Evolutionary conservation across 2,329 filamentous ascomycete genomes (phyloP), one percentile per base, ranked within the genome.

Genomic region (Dothideomycetes sp.): DNA sequence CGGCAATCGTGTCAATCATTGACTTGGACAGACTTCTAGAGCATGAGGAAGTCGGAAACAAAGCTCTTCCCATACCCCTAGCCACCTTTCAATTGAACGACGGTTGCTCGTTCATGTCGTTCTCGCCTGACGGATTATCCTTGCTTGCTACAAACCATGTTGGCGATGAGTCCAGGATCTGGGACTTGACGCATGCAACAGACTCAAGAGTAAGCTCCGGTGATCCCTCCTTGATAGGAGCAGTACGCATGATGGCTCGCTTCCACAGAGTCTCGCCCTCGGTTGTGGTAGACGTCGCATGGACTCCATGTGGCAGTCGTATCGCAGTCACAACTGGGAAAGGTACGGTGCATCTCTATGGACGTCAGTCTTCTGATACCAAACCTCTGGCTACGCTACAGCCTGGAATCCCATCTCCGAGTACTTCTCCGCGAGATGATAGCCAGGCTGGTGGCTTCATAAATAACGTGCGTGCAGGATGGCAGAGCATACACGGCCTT

Each of bases 241-340:
- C 28, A 19, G 35, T 43, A 6, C 33, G 40, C 3, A 6, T 49
- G 22, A 84, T 95, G 22, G 85, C 87, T 6, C 79, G 88, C 45
- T 95, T 94, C 56, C 84, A 85, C 15, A 80, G 91, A 28, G 82
- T 95, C 75, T 96, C 89, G 2, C 82, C 89, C 34, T 86, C 91
- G 3, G 83, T 84, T 40, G 85, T 96, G 41, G 76, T 95, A 16
- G 89, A 95, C 54, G 84, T 94, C 29, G 78, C 80, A 3, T 98
- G 91, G 91, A 82, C 76, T 41, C 84, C 84, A 3, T 80, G 80
- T 42, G 85, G 84, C 16, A 84, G 94, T 56, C 80, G 84, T 44
- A 66, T 93, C 27, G 89, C 88, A 2, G 80, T 98, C 64, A 78
- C 95, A 18, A 96, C 91, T 1, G 86, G 94, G 54, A 84, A 88